phyloP scores from a whole-genome alignment of 2,329 filamentous ascomycete species.

The Teratosphaeriaceae sp. region DNA sequence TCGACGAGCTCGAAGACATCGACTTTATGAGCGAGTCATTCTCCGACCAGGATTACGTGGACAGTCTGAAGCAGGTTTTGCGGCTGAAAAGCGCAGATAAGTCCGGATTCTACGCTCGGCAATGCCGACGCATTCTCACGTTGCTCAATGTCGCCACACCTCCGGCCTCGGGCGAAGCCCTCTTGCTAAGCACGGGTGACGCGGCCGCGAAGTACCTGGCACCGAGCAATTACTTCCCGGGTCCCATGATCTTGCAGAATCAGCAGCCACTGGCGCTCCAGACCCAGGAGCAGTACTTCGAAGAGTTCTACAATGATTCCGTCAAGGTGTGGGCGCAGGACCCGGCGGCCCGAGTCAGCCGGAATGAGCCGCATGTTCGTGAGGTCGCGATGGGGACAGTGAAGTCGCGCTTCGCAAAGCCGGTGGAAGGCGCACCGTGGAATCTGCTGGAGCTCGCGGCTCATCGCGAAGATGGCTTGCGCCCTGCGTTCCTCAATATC shows the following conservation, averaged over 20 bases:
- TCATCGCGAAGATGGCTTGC: conserved; percentile 26
- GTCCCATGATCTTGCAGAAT: conserved; percentile 21
- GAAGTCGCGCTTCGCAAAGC: conserved; percentile 21
- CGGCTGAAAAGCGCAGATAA: conserved; percentile 4
- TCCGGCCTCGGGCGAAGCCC: conserved; percentile 17
- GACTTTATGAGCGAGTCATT: background rate
- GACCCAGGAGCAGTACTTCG: conserved; percentile 20
- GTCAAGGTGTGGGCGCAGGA: conserved; percentile 24
- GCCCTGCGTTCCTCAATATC: conserved; percentile 25
- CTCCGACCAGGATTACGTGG: background rate
- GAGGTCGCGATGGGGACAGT: conserved; percentile 18
- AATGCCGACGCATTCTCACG: conserved; percentile 14
- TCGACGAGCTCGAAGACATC: background rate
- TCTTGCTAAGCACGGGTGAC: conserved; percentile 15
- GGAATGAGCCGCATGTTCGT: conserved; percentile 8
- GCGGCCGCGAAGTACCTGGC: conserved; percentile 18
- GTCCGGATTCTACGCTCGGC: conserved; percentile 13
- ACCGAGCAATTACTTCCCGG: conserved; percentile 17
- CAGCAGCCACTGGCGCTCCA: conserved; percentile 24
- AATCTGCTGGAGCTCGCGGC: conserved; percentile 28
- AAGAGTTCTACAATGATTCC: conserved; percentile 26
- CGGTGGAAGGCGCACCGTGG: conserved; percentile 18
- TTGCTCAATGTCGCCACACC: conserved; percentile 20
- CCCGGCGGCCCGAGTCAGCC: conserved; percentile 12
- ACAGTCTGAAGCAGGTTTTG: background rate